Conservation (phyloP, 1,284 basidiomycete species). For the Filobasidium uniguttulatum region DNA sequence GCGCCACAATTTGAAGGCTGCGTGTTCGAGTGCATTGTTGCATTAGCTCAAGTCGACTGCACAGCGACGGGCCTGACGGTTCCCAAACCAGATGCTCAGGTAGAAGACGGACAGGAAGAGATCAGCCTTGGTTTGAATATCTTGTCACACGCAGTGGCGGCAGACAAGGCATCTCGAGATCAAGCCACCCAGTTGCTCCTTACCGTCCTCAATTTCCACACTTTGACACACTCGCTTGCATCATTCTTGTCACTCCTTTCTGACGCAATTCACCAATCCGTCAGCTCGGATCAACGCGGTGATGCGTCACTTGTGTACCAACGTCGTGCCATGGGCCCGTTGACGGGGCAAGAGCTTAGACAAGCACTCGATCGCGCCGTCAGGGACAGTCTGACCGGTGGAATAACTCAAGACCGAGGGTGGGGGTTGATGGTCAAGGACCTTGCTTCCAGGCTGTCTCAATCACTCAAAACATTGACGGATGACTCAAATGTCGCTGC, state of each 20-base stretch:
- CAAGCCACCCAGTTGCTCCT: too few species aligned
- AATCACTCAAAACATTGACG: too few species aligned
- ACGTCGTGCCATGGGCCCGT: conserved; percentile 5
- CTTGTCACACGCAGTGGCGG: too few species aligned
- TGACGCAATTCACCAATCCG: conserved; percentile 12
- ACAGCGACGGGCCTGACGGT: too few species aligned
- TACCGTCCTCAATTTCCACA: conserved; percentile 19
- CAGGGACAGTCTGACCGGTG: conserved; percentile 7
- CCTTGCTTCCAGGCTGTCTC: not conserved
- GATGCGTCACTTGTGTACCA: conserved; percentile 9
- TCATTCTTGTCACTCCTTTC: conserved; percentile 18
- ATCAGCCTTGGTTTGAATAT: too few species aligned
- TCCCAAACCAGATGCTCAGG: too few species aligned
- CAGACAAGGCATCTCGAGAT: too few species aligned
- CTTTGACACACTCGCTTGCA: conserved; percentile 22
- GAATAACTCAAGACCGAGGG: conserved; percentile 5
- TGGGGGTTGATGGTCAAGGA: conserved; percentile 8
- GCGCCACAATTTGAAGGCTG: too few species aligned
- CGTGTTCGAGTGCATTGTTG: too few species aligned
- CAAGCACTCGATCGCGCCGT: not conserved
- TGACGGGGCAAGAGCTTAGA: conserved; percentile 2
- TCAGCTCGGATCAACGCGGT: conserved; percentile 18
- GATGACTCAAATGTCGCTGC: too few species aligned
- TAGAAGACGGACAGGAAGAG: too few species aligned
- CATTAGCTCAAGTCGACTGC: too few species aligned